Evolutionary conservation across 768 basidiomycete genomes (phyloP).

Genomic region (Mycena latifolia): DNA sequence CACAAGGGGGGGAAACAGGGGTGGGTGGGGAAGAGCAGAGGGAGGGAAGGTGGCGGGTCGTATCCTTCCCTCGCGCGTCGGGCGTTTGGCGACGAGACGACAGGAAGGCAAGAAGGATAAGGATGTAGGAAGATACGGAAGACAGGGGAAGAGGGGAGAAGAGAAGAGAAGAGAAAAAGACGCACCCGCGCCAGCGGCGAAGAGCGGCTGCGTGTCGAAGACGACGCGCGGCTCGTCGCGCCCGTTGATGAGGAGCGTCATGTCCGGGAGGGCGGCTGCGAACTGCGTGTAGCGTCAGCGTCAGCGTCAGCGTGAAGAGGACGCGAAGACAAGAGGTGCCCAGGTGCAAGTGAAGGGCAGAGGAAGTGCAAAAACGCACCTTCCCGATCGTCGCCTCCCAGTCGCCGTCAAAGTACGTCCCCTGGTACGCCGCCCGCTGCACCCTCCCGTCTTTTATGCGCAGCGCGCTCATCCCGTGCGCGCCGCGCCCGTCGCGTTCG

Average conservation of each 20-base stretch:
- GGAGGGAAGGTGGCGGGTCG: too few species aligned
- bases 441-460: slow-evolving; percentile 9
- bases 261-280: slow-evolving; percentile 21
- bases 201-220: slow-evolving; percentile 22
- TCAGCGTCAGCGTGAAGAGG: not conserved
- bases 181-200: slow-evolving; percentile 4
- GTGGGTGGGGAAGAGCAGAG: too few species aligned
- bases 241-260: slow-evolving; percentile 33
- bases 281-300: slow-evolving; percentile 18
- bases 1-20: too few species aligned
- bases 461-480: slow-evolving; percentile 25
- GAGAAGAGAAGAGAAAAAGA: not conserved
- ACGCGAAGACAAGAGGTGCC: not conserved
- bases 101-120: too few species aligned
- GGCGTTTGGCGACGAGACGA: too few species aligned
- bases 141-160: too few species aligned
- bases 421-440: slow-evolving; percentile 12
- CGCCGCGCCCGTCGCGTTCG: not conserved
- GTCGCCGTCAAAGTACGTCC: slow-evolving; percentile 32
- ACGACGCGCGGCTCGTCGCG: slow-evolving; percentile 38
- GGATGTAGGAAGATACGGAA: too few species aligned
- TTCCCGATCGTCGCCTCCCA: slow-evolving; percentile 27
- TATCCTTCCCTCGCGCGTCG: too few species aligned
- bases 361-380: slow-evolving; percentile 3
- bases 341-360: not conserved